Evolutionary conservation across 2,329 filamentous ascomycete species (phyloP).

Genomic region (Sarocladium strictum): DNA sequence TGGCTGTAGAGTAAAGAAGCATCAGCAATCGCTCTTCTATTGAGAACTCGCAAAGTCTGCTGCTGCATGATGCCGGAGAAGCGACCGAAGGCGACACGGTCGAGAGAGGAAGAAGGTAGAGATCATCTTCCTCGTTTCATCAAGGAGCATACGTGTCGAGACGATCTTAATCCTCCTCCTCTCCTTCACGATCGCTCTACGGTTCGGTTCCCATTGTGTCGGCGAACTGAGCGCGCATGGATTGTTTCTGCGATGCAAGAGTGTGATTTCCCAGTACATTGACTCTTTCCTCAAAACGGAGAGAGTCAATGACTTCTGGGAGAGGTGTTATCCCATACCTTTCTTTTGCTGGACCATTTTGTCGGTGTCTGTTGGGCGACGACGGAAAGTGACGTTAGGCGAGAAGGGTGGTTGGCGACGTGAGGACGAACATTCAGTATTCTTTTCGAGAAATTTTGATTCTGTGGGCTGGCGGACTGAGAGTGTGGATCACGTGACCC

Average conservation of each 20-base stretch:
- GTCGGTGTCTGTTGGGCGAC: slow-evolving; percentile 20
- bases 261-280: neutral
- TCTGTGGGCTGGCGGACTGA: neutral
- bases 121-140: slow-evolving; percentile 3
- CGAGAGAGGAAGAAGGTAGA: neutral
- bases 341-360: slow-evolving; percentile 35
- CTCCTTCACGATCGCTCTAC: neutral
- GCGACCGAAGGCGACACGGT: slow-evolving; percentile 13
- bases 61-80: slow-evolving; percentile 55
- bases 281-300: neutral
- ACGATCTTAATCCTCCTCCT: neutral
- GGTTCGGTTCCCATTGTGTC: neutral
- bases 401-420: slow-evolving; percentile 11
- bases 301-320: neutral
- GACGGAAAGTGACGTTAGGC: slow-evolving; percentile 18
- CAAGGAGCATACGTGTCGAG: neutral
- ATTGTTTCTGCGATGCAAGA: neutral
- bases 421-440: neutral
- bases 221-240: neutral
- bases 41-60: slow-evolving; percentile 73
- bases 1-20: slow-evolving; percentile 51
- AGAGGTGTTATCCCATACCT: slow-evolving; percentile 36
- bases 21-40: slow-evolving; percentile 66
- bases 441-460: slow-evolving; percentile 8
- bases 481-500: slow-evolving; percentile 14